Percentiles rank a stretch among this genome's conserved stretches.
Conservation (phyloP, 1,284 basidiomycete species). For the Fistulinella cinereoalba region DNA sequence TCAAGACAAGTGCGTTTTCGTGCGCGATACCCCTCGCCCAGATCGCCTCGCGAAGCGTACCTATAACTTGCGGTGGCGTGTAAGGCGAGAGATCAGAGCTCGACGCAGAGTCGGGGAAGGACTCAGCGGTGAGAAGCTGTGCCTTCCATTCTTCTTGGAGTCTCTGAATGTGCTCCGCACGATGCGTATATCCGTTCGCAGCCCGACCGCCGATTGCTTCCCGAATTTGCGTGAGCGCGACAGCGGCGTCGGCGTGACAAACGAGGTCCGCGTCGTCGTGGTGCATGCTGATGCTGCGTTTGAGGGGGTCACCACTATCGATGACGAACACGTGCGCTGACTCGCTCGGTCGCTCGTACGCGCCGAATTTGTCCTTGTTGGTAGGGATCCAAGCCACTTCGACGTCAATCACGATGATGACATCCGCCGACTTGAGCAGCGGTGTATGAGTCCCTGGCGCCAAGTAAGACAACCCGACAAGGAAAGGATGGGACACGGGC, state of each 20-base stretch:
- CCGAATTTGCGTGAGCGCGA: constrained; percentile 52
- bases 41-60: constrained; percentile 46
- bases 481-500: constrained; percentile 56
- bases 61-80: constrained; percentile 49
- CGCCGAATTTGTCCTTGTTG: constrained; percentile 37
- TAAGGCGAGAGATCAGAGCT: constrained; percentile 24
- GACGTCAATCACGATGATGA: constrained; percentile 60
- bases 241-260: constrained; percentile 53
- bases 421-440: constrained; percentile 54
- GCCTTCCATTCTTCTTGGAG: constrained; percentile 29
- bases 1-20: constrained; percentile 49
- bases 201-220: constrained; percentile 29
- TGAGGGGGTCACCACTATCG: constrained; percentile 62
- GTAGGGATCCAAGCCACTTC: constrained; percentile 67
- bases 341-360: constrained; percentile 35
- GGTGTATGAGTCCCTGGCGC: constrained; percentile 42
- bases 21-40: constrained; percentile 17
- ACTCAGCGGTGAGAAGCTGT: constrained; percentile 22
- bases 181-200: neutral
- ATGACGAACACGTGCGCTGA: constrained; percentile 56
- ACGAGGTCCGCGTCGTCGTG: constrained; percentile 57
- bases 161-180: constrained; percentile 10
- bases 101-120: constrained; percentile 11
- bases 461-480: constrained; percentile 49
- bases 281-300: constrained; percentile 49